Evolutionary conservation across 805 yeast genomes (phyloP).

Genomic region (Saccharomycopsis schoenii): DNA sequence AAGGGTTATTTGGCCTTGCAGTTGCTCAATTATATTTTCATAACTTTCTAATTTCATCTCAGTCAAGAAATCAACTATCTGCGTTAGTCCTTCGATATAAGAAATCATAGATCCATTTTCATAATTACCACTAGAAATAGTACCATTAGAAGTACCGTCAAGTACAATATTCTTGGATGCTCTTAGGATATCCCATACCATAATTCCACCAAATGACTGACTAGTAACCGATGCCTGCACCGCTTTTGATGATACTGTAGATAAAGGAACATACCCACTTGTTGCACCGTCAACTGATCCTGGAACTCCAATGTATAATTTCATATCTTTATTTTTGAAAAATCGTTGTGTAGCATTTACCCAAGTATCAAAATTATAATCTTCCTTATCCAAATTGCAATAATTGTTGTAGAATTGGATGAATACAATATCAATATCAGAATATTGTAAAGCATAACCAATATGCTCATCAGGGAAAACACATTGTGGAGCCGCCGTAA

Average conservation of each 20-base stretch:
- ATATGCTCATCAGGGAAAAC: conserved; percentile 69
- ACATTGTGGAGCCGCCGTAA: conserved; percentile 92
- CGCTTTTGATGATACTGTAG: background rate
- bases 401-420: conserved; percentile 85
- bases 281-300: conserved; percentile 21
- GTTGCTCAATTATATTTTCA: background rate
- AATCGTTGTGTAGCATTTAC: conserved; percentile 42
- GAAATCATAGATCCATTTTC: background rate
- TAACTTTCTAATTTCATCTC: background rate
- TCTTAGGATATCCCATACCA: conserved; percentile 20
- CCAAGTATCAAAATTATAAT: conserved; percentile 71
- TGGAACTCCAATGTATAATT: conserved; percentile 46
- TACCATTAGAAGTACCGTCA: background rate
- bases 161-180: conserved; percentile 20
- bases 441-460: conserved; percentile 47
- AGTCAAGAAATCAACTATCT: background rate
- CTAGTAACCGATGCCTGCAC: background rate
- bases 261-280: background rate
- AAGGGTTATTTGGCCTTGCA: background rate
- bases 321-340: conserved; percentile 60
- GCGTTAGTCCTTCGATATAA: background rate
- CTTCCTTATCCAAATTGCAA: conserved; percentile 37
- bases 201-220: conserved; percentile 13
- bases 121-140: background rate
- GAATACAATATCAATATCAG: conserved; percentile 69